Evolutionary conservation across 2,329 filamentous ascomycete genomes (phyloP).

Genomic region (Ascochyta fabae): DNA sequence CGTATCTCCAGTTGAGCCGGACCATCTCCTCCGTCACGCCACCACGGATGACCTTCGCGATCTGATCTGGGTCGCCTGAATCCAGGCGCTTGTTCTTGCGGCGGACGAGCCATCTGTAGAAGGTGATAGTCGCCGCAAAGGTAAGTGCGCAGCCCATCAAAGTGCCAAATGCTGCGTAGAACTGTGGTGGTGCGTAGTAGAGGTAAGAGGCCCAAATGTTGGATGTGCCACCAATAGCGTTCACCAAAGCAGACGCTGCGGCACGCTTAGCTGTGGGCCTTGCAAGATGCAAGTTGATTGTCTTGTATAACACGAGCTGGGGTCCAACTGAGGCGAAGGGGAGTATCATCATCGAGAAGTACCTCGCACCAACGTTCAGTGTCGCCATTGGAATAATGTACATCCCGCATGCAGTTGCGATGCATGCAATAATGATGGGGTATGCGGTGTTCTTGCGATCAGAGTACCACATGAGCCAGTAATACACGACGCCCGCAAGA

Average conservation of each 20-base stretch:
- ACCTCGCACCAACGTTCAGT: slow-evolving; percentile 39
- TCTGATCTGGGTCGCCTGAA: slow-evolving; percentile 24
- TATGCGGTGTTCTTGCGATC: slow-evolving; percentile 54
- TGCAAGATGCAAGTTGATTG: slow-evolving; percentile 32
- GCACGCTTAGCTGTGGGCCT: slow-evolving; percentile 29
- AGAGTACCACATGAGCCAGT: slow-evolving; percentile 51
- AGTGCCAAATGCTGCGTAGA: slow-evolving; percentile 31
- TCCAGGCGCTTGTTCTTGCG: slow-evolving; percentile 31
- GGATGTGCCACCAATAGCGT: slow-evolving; percentile 29
- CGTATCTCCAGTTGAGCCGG: slow-evolving; percentile 28
- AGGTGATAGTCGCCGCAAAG: slow-evolving; percentile 27
- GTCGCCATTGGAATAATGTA: slow-evolving; percentile 48
- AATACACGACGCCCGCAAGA: slow-evolving; percentile 57
- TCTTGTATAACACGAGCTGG: slow-evolving; percentile 31
- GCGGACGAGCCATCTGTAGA: slow-evolving; percentile 29
- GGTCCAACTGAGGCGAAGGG: slow-evolving; percentile 32
- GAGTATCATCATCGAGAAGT: slow-evolving; percentile 40
- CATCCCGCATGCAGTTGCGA: slow-evolving; percentile 34
- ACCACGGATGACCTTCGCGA: slow-evolving; percentile 31
- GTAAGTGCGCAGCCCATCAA: slow-evolving; percentile 21
- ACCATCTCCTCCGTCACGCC: slow-evolving; percentile 34
- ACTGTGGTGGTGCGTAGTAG: slow-evolving; percentile 33
- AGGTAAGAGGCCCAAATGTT: slow-evolving; percentile 34
- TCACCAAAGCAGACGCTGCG: slow-evolving; percentile 29
- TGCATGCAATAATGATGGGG: slow-evolving; percentile 50